These are phyloP conservation scores for Trichoderma sp. DNA, from an alignment of 2,329 filamentous ascomycete genomes.

Conservation along the genomic window DNA sequence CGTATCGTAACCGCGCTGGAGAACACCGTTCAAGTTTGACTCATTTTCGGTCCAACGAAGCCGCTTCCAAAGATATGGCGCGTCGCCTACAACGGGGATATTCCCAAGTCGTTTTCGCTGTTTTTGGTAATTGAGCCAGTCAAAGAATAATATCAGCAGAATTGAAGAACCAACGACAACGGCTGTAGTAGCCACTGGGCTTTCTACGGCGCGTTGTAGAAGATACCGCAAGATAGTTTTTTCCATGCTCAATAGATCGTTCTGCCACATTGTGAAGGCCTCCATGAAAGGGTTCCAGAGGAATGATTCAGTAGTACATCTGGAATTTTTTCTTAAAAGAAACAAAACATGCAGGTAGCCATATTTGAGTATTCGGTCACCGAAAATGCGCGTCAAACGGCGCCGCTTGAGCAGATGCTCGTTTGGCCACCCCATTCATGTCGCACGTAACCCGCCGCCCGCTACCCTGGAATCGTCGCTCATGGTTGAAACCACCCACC, in stretches of 20 bases:
- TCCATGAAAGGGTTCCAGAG: not conserved
- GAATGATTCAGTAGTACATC: not conserved
- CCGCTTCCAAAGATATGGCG: slow-evolving; percentile 15
- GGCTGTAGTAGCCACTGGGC: not conserved
- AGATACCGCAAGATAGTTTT: not conserved
- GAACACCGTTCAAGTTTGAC: not conserved
- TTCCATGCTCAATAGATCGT: not conserved
- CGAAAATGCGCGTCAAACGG: not conserved
- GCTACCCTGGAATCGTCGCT: not conserved
- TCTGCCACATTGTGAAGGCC: not conserved
- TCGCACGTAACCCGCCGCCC: not conserved
- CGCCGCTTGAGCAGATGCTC: not conserved
- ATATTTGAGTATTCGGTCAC: not conserved
- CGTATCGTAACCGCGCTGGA: slow-evolving; percentile 10
- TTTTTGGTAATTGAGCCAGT: slow-evolving; percentile 8
- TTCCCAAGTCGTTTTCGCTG: not conserved
- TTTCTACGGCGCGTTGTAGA: not conserved
- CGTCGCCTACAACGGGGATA: slow-evolving; percentile 8
- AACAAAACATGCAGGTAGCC: not conserved
- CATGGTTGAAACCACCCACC: not conserved
- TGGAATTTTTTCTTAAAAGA: not conserved
- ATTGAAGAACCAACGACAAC: not conserved
- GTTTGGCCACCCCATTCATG: not conserved
- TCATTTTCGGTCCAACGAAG: slow-evolving; percentile 16
- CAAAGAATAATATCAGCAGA: not conserved